phyloP scores from a whole-genome alignment of 2,329 filamentous ascomycete genomes.

The Stromatinia cepivora region DNA sequence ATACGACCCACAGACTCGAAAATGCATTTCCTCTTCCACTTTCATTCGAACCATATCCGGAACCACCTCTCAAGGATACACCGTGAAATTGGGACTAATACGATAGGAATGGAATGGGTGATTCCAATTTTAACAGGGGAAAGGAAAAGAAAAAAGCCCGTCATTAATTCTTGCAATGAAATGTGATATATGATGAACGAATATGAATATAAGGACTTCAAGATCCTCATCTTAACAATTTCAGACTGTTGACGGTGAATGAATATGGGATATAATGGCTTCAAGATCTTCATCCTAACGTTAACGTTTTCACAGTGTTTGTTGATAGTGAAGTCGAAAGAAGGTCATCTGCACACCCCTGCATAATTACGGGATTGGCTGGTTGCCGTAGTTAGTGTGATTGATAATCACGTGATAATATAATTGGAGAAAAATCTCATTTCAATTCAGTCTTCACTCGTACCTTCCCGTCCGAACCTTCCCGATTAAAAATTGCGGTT shows the following conservation, averaged over 20 bases:
- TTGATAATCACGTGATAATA: not conserved
- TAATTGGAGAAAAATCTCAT: constrained; percentile 7
- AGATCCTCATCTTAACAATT: too few species aligned
- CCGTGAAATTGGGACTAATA: not conserved
- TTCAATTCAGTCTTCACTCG: constrained; percentile 9
- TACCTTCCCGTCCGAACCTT: constrained; percentile 12
- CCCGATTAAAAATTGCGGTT: not conserved
- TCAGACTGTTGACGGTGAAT: not conserved
- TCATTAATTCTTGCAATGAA: not conserved
- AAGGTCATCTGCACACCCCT: not conserved
- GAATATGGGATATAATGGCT: not conserved
- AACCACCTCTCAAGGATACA: not conserved
- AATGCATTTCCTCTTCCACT: constrained; percentile 19
- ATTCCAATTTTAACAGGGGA: not conserved
- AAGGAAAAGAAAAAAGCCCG: not conserved
- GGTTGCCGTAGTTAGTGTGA: constrained; percentile 15
- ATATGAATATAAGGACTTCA: too few species aligned
- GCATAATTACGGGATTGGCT: not conserved
- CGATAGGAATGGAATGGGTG: not conserved
- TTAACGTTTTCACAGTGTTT: not conserved
- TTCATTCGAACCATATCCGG: not conserved
- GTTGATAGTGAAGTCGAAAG: not conserved
- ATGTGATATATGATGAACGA: not conserved
- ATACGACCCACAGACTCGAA: constrained; percentile 16
- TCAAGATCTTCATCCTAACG: not conserved